phyloP scores from a whole-genome alignment of 2,329 filamentous ascomycete genomes.

The Tolypocladium amazonense region DNA sequence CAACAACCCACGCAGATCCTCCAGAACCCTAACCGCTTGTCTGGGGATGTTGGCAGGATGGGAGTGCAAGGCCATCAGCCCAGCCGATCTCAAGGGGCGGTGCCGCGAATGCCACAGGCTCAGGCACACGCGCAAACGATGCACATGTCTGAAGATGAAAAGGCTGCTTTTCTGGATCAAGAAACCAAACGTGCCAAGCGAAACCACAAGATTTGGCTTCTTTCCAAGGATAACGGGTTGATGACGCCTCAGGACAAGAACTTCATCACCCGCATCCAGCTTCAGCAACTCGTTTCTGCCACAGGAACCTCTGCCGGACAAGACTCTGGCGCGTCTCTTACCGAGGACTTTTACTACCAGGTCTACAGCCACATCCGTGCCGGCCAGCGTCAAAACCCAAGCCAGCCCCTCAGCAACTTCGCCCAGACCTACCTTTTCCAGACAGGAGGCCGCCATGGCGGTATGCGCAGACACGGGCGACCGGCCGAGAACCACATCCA shows the following conservation, averaged over 20 bases:
- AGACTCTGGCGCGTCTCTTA: conserved; percentile 67
- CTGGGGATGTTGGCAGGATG: conserved; percentile 32
- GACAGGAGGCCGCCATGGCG: conserved; percentile 73
- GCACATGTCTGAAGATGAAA: conserved; percentile 74
- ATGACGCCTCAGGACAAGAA: conserved; percentile 99
- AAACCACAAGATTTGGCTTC: conserved; percentile 92
- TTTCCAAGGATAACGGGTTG: conserved; percentile 88
- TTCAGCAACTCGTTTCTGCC: conserved; percentile 89
- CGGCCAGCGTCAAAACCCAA: conserved; percentile 79
- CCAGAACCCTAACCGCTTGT: conserved; percentile 64
- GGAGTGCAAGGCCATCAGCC: conserved; percentile 25
- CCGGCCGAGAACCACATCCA: conserved; percentile 96
- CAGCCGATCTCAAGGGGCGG: conserved; percentile 41
- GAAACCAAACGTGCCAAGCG: conserved; percentile 93
- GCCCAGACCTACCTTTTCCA: conserved; percentile 97
- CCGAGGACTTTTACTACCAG: conserved; percentile 97
- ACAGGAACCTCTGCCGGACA: conserved; percentile 78
- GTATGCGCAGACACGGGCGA: conserved; percentile 62
- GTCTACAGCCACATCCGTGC: conserved; percentile 92
- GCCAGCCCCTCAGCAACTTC: conserved; percentile 89
- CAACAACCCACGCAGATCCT: conserved; percentile 62
- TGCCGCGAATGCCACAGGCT: conserved; percentile 19
- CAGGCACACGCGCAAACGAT: conserved; percentile 38
- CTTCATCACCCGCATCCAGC: conserved; percentile 94
- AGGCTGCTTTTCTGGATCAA: conserved; percentile 72